These are phyloP conservation scores for Botrytis byssoidea DNA, from an alignment of 2,329 filamentous ascomycete species.

Conservation along the genomic window DNA sequence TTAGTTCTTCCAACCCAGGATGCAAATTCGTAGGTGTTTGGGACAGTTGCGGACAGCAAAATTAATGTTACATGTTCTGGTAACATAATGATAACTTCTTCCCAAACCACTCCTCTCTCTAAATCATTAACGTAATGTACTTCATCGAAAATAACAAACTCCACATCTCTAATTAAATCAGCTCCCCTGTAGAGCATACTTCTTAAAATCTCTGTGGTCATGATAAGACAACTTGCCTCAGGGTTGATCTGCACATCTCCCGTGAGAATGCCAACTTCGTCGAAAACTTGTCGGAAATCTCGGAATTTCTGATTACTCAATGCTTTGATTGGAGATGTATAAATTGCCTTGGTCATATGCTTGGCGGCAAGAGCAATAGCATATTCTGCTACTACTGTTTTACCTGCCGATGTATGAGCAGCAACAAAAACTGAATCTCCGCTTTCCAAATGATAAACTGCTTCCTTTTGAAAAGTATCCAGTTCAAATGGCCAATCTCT, in stretches of 20 bases:
- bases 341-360: conserved; percentile 99
- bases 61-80: conserved; percentile 96
- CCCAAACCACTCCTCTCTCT: conserved; percentile 96
- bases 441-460: conserved; percentile 93
- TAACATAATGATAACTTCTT: conserved; percentile 99
- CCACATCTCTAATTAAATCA: conserved; percentile 92
- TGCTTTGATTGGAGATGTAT: conserved; percentile 97
- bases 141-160: conserved; percentile 98
- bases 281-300: conserved; percentile 86
- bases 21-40: conserved; percentile 96
- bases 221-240: conserved; percentile 96
- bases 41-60: conserved; percentile 90
- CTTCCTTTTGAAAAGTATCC: conserved; percentile 97
- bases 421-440: conserved; percentile 98
- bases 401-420: conserved; percentile 94
- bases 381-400: conserved; percentile 97
- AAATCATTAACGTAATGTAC: conserved; percentile 98
- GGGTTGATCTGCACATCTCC: conserved; percentile 98
- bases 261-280: conserved; percentile 94
- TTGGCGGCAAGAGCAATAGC: conserved; percentile 94
- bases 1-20: conserved; percentile 98
- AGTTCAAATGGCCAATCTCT: conserved; percentile 95
- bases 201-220: conserved; percentile 96
- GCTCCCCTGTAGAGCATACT: conserved; percentile 98
- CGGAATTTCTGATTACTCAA: conserved; percentile 98